Evolutionary conservation across 495 filamentous ascomycete genomes (phyloP).

Genomic region (Aspergillus kassunensis): DNA sequence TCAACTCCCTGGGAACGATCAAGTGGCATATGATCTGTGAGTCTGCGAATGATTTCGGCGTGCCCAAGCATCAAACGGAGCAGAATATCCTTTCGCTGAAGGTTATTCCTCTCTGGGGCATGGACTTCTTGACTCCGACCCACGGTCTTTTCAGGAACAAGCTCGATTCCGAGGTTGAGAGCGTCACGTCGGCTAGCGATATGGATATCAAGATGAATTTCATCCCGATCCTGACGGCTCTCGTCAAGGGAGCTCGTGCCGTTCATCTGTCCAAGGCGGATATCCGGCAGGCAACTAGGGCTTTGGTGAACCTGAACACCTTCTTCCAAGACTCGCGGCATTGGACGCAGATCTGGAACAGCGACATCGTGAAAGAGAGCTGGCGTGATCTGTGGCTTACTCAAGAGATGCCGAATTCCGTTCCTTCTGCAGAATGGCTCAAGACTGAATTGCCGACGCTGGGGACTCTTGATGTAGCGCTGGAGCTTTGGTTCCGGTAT

Average conservation of each 20-base stretch:
- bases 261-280: conserved; percentile 46
- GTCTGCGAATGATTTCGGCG: conserved; percentile 61
- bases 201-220: conserved; percentile 58
- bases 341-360: conserved; percentile 63
- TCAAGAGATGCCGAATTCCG: conserved; percentile 51
- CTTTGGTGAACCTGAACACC: conserved; percentile 57
- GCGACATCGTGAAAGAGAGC: conserved; percentile 53
- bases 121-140: conserved; percentile 59
- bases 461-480: conserved; percentile 49
- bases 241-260: conserved; percentile 57
- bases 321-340: conserved; percentile 59
- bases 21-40: conserved; percentile 66
- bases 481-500: conserved; percentile 62
- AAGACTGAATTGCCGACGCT: conserved; percentile 57
- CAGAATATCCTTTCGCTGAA: conserved; percentile 62
- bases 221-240: conserved; percentile 55
- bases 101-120: conserved; percentile 62
- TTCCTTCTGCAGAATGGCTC: conserved; percentile 51
- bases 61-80: conserved; percentile 64
- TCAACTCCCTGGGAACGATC: conserved; percentile 58
- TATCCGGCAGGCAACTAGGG: conserved; percentile 53
- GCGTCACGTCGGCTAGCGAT: conserved; percentile 48
- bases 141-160: conserved; percentile 62
- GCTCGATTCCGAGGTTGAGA: conserved; percentile 58
- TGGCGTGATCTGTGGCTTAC: conserved; percentile 62